Conservation (phyloP, 495 filamentous ascomycete genomes). For the Hypoxylon trugodes region DNA sequence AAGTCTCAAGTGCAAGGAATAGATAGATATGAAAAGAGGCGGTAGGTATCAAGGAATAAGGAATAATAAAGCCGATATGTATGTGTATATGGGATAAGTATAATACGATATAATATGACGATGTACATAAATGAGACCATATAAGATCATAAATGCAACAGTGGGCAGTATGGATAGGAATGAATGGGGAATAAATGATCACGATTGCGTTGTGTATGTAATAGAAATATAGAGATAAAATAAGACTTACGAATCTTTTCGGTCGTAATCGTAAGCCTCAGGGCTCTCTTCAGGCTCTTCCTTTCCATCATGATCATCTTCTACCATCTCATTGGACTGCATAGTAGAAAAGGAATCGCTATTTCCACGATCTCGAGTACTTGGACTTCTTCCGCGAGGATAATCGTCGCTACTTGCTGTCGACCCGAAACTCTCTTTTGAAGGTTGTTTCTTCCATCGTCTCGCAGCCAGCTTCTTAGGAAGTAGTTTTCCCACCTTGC, state of each 20-base stretch:
- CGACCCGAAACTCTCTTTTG: slow-evolving; percentile 49
- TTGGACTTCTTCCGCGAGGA: slow-evolving; percentile 40
- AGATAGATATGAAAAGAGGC: background rate
- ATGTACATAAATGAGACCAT: slow-evolving; percentile 18
- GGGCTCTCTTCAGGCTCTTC: slow-evolving; percentile 20
- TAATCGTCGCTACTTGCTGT: slow-evolving; percentile 43
- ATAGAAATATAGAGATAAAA: background rate
- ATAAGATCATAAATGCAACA: background rate
- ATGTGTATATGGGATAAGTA: slow-evolving; percentile 2
- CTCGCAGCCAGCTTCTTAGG: slow-evolving; percentile 55
- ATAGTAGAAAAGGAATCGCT: slow-evolving; percentile 39
- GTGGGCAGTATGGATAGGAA: background rate
- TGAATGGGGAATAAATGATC: background rate
- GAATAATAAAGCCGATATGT: slow-evolving; percentile 2
- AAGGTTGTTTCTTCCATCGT: slow-evolving; percentile 53
- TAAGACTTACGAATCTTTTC: slow-evolving; percentile 42
- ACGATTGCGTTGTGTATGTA: too few species aligned
- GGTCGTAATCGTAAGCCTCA: slow-evolving; percentile 36
- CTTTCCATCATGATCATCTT: slow-evolving; percentile 24
- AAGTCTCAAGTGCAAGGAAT: background rate
- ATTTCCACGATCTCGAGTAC: slow-evolving; percentile 35
- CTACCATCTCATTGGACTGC: slow-evolving; percentile 36
- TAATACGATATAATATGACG: slow-evolving; percentile 17
- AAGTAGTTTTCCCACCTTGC: slow-evolving; percentile 57
- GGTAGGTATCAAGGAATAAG: background rate